Evolutionary conservation across 225 moss, liverwort and hornwort species (phyloP).

Genomic region (Antitrichia curtipendula): DNA sequence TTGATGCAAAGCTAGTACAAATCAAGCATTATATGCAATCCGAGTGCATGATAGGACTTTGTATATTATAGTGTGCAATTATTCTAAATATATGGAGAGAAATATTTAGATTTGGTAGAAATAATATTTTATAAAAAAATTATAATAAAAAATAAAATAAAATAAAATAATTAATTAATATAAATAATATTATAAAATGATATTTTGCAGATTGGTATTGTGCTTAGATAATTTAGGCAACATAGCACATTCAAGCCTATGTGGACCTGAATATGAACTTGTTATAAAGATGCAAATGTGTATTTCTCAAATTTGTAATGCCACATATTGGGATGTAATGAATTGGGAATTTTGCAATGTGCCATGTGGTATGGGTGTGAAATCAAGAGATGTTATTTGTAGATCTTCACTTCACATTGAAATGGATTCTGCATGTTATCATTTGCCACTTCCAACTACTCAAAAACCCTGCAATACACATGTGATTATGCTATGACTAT

Average conservation of each 20-base stretch:
- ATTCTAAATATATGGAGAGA: not conserved
- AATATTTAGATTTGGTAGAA: not conserved
- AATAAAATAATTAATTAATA: no score
- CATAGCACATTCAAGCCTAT: slow-evolving; percentile 40
- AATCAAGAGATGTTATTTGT: slow-evolving; percentile 30
- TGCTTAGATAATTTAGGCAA: slow-evolving; percentile 71
- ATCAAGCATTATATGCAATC: not conserved
- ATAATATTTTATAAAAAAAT: no score
- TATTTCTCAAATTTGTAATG: slow-evolving; percentile 27
- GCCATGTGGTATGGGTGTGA: slow-evolving; percentile 55
- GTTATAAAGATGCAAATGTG: slow-evolving; percentile 11
- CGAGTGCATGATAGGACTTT: not conserved
- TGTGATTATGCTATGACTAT: not conserved
- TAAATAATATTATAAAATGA: no score
- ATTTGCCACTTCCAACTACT: slow-evolving; percentile 6
- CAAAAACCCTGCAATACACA: slow-evolving; percentile 51
- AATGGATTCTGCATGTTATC: slow-evolving; percentile 16
- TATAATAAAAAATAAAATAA: no score
- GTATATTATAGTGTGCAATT: not conserved
- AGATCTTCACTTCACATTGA: not conserved
- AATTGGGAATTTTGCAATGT: slow-evolving; percentile 76
- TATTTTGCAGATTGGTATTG: slow-evolving; percentile 10
- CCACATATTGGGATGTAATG: slow-evolving; percentile 40
- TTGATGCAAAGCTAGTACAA: not conserved
- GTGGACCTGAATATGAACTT: not conserved